Conservation (phyloP, 148 eudicot species). For the Vaccinium vitisidaea region DNA sequence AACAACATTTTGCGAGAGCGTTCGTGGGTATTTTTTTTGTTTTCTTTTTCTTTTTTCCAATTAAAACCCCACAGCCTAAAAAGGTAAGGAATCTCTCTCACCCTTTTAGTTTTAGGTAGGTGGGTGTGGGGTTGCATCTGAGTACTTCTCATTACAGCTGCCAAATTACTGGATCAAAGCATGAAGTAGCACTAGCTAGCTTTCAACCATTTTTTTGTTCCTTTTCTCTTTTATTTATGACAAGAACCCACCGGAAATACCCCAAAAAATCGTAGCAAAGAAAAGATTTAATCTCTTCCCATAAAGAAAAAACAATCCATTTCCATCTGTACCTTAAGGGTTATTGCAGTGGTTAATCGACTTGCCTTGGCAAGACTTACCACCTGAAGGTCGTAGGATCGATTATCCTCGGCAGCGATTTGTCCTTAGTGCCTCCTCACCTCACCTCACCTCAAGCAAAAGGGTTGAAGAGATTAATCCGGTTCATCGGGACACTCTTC, state of each 20-base stretch:
- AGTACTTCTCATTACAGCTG: background rate
- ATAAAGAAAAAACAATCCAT: too few relatives aligned
- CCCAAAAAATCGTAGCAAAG: background rate
- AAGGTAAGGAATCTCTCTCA: background rate
- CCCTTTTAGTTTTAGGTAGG: background rate
- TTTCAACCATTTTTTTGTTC: background rate
- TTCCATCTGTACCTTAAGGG: too few relatives aligned
- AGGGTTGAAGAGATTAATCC: too few relatives aligned
- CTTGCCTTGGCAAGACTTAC: too few relatives aligned
- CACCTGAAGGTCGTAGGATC: too few relatives aligned
- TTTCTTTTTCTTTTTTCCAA: too few relatives aligned
- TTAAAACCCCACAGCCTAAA: background rate
- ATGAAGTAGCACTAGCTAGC: constrained; percentile 10
- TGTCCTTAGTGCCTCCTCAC: too few relatives aligned
- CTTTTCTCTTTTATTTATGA: background rate
- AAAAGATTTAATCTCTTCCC: background rate
- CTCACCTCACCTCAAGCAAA: too few relatives aligned
- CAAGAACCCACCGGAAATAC: background rate
- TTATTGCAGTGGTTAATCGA: too few relatives aligned
- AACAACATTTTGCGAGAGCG: background rate
- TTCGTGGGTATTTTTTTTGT: background rate
- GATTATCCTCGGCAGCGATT: too few relatives aligned
- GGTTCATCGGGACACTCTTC: too few relatives aligned
- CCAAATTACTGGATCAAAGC: background rate
- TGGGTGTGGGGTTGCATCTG: background rate